Evolutionary conservation across 768 basidiomycete genomes (phyloP).

Genomic region (Termitomyces sp.): DNA sequence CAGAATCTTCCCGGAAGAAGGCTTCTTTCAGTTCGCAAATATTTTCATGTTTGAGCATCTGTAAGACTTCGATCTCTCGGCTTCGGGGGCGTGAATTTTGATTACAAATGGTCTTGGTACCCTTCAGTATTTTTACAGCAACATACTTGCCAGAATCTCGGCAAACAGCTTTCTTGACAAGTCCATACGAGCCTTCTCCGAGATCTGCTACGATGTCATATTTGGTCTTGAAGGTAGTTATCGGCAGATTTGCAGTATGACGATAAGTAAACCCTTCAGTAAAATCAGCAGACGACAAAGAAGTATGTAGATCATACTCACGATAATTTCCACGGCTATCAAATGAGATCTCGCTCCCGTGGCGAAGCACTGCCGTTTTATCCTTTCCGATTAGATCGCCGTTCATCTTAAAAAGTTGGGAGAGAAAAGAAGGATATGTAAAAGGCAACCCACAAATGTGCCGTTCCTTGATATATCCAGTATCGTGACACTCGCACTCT

Average conservation of each 20-base stretch:
- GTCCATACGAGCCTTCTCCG: constrained; percentile 89
- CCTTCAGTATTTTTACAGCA: constrained; percentile 85
- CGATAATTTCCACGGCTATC: constrained; percentile 71
- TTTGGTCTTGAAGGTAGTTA: constrained; percentile 49
- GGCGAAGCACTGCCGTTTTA: constrained; percentile 39
- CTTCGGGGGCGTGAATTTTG: background rate
- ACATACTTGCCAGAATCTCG: constrained; percentile 64
- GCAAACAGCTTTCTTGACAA: constrained; percentile 77
- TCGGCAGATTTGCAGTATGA: constrained; percentile 44
- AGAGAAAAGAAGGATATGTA: background rate
- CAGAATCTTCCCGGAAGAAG: constrained; percentile 54
- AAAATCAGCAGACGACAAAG: background rate
- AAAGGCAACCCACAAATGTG: constrained; percentile 47
- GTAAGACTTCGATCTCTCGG: constrained; percentile 70
- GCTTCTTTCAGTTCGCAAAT: constrained; percentile 78
- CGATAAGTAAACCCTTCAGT: constrained; percentile 65
- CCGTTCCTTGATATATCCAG: constrained; percentile 65
- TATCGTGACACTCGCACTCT: constrained; percentile 38
- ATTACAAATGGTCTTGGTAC: constrained; percentile 29
- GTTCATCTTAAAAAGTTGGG: constrained; percentile 47
- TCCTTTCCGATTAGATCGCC: constrained; percentile 43
- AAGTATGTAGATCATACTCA: constrained; percentile 27
- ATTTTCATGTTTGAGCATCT: constrained; percentile 70
- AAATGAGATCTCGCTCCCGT: constrained; percentile 86
- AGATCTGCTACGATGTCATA: constrained; percentile 69